Evolutionary conservation across 208 protist species (phyloP).

Genomic region (Naegleria lovaniensis): DNA sequence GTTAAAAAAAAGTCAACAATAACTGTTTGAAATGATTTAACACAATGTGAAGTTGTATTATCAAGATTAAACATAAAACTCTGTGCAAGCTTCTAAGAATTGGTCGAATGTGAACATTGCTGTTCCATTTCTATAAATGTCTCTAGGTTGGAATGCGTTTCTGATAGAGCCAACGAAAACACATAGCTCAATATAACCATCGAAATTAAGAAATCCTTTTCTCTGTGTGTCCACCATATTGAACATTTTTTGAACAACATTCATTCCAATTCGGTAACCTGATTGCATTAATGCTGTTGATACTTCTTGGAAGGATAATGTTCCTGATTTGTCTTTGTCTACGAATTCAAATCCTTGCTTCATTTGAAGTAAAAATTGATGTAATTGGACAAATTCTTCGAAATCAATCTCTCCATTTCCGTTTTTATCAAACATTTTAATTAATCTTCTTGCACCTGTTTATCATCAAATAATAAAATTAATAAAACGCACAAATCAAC

Average conservation of each 20-base stretch:
- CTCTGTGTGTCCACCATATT: slow-evolving; percentile 19
- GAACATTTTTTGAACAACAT: slow-evolving; percentile 23
- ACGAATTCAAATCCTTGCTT: not conserved
- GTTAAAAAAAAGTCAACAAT: no score
- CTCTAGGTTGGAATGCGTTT: not conserved
- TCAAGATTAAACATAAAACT: not conserved
- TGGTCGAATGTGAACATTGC: not conserved
- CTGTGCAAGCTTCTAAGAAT: not conserved
- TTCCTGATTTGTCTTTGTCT: slow-evolving; percentile 30
- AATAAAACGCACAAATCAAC: no score
- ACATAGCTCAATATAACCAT: slow-evolving; percentile 17
- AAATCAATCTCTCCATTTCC: slow-evolving; percentile 56
- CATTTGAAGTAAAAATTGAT: slow-evolving; percentile 35
- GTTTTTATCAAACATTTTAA: slow-evolving; percentile 71
- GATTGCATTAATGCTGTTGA: not conserved
- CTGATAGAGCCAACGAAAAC: not conserved
- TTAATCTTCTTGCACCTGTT: slow-evolving; percentile 62
- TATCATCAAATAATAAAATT: no score
- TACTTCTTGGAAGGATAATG: slow-evolving; percentile 20
- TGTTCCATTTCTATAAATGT: not conserved
- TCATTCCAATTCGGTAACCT: not conserved
- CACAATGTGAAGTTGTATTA: no score
- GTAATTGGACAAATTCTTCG: slow-evolving; percentile 61
- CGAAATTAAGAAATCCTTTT: not conserved
- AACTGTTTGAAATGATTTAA: no score